phyloP scores from a whole-genome alignment of 495 filamentous ascomycete genomes.

The Penicillium pulvis region DNA sequence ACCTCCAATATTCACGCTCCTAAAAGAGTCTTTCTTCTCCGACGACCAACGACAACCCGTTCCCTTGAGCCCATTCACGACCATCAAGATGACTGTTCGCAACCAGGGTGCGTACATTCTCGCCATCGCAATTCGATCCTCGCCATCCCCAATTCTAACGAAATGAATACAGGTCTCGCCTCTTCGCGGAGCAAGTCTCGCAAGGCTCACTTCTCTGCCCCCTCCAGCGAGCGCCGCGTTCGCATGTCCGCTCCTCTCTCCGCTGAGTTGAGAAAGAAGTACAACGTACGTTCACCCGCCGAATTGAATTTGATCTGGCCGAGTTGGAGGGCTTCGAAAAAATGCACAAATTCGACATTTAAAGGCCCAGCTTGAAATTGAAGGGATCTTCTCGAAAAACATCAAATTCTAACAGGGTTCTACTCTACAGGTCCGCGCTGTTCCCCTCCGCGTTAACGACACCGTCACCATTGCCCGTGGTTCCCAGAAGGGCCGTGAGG shows the following conservation, averaged over 20 bases:
- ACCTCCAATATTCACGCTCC: slow-evolving; percentile 29
- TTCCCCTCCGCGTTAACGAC: slow-evolving; percentile 98
- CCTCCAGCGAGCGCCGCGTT: slow-evolving; percentile 84
- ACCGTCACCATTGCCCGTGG: slow-evolving; percentile 89
- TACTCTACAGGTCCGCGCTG: slow-evolving; percentile 76
- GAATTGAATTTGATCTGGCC: slow-evolving; percentile 7
- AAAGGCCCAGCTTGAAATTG: slow-evolving; percentile 1
- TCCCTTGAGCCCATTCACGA: slow-evolving; percentile 35
- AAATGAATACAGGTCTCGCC: slow-evolving; percentile 56
- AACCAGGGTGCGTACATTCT: slow-evolving; percentile 39
- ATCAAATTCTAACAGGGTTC: slow-evolving; percentile 16
- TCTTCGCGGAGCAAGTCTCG: slow-evolving; percentile 95
- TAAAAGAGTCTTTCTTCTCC: slow-evolving; percentile 31
- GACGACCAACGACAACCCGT: slow-evolving; percentile 43
- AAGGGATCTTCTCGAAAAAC: slow-evolving; percentile 3
- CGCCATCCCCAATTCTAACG: slow-evolving; percentile 27
- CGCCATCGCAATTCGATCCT: slow-evolving; percentile 30
- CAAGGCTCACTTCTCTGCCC: slow-evolving; percentile 94
- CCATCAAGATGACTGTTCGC: slow-evolving; percentile 43
- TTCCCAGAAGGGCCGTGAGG: slow-evolving; percentile 64
- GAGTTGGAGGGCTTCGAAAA: slow-evolving; percentile 1
- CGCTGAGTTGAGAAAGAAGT: slow-evolving; percentile 95
- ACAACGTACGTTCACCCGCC: slow-evolving; percentile 66
- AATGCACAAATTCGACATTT: slow-evolving; percentile 3
- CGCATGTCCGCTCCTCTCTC: slow-evolving; percentile 93